Percentiles rank a stretch among this genome's conserved stretches.
phyloP scores from a whole-genome alignment of 345 rosid species.

The Conringia planisiliqua region DNA sequence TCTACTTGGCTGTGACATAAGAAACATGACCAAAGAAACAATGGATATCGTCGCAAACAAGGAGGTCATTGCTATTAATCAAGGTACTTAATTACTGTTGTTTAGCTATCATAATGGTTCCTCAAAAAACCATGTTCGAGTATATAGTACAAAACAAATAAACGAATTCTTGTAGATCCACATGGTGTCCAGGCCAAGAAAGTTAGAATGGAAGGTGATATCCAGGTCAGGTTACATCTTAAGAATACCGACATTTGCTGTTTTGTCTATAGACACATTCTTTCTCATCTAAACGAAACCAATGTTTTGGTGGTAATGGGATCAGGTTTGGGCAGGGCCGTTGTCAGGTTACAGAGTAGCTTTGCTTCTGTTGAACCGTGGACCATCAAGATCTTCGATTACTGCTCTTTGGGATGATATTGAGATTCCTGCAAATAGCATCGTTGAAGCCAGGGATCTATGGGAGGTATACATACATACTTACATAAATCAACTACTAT shows the following conservation, averaged over 20 bases:
- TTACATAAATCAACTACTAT: not conserved
- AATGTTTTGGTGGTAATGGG: slow-evolving; percentile 7
- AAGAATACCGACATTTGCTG: not conserved
- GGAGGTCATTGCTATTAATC: slow-evolving; percentile 82
- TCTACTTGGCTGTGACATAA: slow-evolving; percentile 77
- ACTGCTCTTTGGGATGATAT: slow-evolving; percentile 79
- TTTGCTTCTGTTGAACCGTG: slow-evolving; percentile 58
- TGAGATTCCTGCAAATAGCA: slow-evolving; percentile 43
- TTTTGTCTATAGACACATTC: not conserved
- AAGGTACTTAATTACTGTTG: slow-evolving; percentile 42
- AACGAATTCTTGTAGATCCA: slow-evolving; percentile 41
- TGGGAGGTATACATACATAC: slow-evolving; percentile 55
- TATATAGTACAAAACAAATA: not conserved
- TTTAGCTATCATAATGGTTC: not conserved
- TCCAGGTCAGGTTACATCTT: slow-evolving; percentile 46
- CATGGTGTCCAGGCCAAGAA: slow-evolving; percentile 82
- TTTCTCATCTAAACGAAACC: not conserved
- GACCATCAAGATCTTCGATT: slow-evolving; percentile 32
- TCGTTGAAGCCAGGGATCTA: slow-evolving; percentile 62
- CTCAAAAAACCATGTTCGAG: not conserved
- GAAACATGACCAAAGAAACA: slow-evolving; percentile 59
- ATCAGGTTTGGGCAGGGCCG: slow-evolving; percentile 79
- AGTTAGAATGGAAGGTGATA: slow-evolving; percentile 58
- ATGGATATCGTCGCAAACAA: slow-evolving; percentile 54
- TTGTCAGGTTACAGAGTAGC: slow-evolving; percentile 54